Percentiles rank a stretch among this genome's conserved stretches.
Conservation (phyloP, 768 basidiomycete genomes). For the Tylopilus felleus region DNA sequence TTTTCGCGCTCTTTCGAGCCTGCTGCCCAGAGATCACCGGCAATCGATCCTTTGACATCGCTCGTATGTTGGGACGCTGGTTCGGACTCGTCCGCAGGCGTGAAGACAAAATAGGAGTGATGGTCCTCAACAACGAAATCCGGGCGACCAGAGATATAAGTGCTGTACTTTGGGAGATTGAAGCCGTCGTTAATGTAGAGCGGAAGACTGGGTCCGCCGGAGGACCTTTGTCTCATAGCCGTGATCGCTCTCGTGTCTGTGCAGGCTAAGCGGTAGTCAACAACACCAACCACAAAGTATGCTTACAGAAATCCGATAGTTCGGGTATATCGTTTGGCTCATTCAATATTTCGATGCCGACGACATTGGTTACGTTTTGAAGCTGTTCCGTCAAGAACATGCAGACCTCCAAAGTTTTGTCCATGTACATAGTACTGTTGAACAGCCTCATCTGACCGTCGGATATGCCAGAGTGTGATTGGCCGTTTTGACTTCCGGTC, state of each 20-base stretch:
- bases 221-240: constrained; percentile 18
- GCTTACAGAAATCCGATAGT: constrained; percentile 40
- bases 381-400: constrained; percentile 34
- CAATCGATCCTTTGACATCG: constrained; percentile 30
- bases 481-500: constrained; percentile 46
- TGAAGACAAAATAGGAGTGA: constrained; percentile 72
- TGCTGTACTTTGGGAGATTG: constrained; percentile 36
- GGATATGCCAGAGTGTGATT: constrained; percentile 33
- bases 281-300: not conserved
- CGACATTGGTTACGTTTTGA: constrained; percentile 45
- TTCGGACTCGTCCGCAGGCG: constrained; percentile 45
- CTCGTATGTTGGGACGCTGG: constrained; percentile 43
- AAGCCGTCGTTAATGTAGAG: constrained; percentile 72
- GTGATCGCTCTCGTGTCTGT: constrained; percentile 20
- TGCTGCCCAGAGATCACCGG: constrained; percentile 16
- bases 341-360: constrained; percentile 59
- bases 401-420: constrained; percentile 40
- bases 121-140: constrained; percentile 74
- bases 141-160: constrained; percentile 44
- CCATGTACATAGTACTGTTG: constrained; percentile 30
- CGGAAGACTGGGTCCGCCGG: constrained; percentile 42
- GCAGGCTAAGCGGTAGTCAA: not conserved
- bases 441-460: constrained; percentile 41
- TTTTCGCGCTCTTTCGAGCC: constrained; percentile 36
- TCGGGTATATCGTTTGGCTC: constrained; percentile 48